A percentile compares a stretch with the other conserved stretches of the same genome.
These are phyloP conservation scores for Hypoxylon subgilvum DNA, from an alignment of 495 filamentous ascomycete species.

Conservation along the genomic window DNA sequence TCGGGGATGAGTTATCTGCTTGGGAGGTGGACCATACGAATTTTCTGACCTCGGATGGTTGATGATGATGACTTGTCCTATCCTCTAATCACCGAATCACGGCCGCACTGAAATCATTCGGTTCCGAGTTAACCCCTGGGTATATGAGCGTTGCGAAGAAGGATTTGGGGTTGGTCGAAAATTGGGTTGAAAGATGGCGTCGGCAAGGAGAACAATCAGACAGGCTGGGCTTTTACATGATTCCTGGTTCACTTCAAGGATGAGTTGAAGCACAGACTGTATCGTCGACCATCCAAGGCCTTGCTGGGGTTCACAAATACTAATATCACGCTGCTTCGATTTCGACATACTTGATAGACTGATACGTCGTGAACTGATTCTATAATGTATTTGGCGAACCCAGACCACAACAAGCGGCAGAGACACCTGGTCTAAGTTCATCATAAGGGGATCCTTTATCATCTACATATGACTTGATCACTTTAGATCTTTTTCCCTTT, in stretches of 20 bases:
- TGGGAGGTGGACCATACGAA: neutral
- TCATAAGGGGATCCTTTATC: too few relatives aligned
- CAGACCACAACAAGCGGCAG: neutral
- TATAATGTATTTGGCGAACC: neutral
- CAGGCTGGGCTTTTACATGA: conserved; percentile 1
- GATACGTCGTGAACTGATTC: neutral
- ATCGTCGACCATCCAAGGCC: conserved; percentile 1
- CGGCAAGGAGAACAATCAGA: conserved; percentile 2
- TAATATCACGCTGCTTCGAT: conserved; percentile 27
- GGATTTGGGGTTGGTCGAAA: conserved; percentile 4
- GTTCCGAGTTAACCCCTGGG: neutral
- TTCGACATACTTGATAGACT: neutral
- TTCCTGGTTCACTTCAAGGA: conserved; percentile 6
- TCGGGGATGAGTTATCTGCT: conserved; percentile 14
- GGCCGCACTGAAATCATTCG: conserved; percentile 11
- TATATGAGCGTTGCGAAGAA: neutral
- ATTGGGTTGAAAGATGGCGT: conserved; percentile 3
- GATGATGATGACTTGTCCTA: conserved; percentile 22
- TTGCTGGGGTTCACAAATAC: conserved; percentile 18
- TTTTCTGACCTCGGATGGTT: conserved; percentile 12
- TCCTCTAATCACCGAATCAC: conserved; percentile 16
- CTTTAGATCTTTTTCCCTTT: neutral
- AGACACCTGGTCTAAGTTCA: neutral
- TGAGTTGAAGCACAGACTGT: conserved; percentile 7
- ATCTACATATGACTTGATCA: too few relatives aligned